Base-by-base conservation (phyloP, 768 basidiomycete species). In the Boletus coccyginus region DNA sequence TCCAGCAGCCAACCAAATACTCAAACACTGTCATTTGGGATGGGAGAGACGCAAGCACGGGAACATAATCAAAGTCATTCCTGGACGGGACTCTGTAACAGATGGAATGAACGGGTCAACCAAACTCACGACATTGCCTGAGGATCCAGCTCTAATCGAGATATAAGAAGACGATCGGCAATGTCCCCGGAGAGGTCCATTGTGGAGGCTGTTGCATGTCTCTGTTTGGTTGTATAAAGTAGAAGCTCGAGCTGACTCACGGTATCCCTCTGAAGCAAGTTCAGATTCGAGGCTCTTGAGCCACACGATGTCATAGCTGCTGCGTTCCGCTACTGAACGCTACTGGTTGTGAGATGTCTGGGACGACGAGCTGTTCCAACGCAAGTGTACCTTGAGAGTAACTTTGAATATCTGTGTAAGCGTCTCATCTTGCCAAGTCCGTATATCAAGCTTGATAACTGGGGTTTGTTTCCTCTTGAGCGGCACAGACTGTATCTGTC, bases 1-100 rank as follows among this genome's bases (percentile, higher is more conserved):
- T 94, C 96, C 96, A 99, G 65, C 90, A 88, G 19, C 88, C 88
- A 10, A 92, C 81, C 24, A 99, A 78, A 68, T 93, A 98, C 66
- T 97, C 92, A 56, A 96, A 93, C 0, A 84, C 79, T 0, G 95
- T 94, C 70, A 93, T 85, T 52, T 85, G 73, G 9, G 82, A 61
- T 10, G 94, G 92, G 17, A 98, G 75, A 24, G 88, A 88, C 3
- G 89, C 89, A 1, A 92, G 70, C 17, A 91, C 85, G 7, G 85
- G 76, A 36, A 87, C 74, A 67, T 84, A 89, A 21, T 90, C 88
- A n/a, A 87, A 70, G 61, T 92, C 90, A 66, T 86, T 85, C 48
- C 88, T 92, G 61, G 14, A 46, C 19, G 14, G 10, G 8, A 19
- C 9, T 43, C 45, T 39, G 43, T 52, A 38, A 42, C 43, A 31